These are phyloP conservation scores for Cyclostephanos tholiformis DNA, from an alignment of 108 stramenopile species.

Conservation along the genomic window DNA sequence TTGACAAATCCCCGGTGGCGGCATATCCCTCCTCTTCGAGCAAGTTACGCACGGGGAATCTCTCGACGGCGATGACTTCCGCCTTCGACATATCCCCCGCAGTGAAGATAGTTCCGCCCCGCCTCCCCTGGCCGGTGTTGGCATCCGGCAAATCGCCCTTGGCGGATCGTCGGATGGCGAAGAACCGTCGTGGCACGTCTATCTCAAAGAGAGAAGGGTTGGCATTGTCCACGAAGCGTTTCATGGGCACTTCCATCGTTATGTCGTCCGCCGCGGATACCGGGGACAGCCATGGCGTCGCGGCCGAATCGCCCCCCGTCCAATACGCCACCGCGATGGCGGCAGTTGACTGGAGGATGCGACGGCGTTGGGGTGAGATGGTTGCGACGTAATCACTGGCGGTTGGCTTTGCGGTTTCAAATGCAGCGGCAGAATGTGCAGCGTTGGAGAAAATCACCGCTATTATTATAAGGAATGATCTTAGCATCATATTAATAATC, in stretches of 20 bases:
- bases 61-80: constrained; percentile 83
- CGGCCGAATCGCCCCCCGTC: constrained; percentile 6
- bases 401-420: not conserved
- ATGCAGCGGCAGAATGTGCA: constrained; percentile 10
- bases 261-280: constrained; percentile 8
- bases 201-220: constrained; percentile 57
- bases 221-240: constrained; percentile 67
- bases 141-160: constrained; percentile 87
- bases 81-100: constrained; percentile 88
- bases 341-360: constrained; percentile 35
- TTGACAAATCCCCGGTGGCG: constrained; percentile 68
- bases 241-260: constrained; percentile 60
- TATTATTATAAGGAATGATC: constrained; percentile 9
- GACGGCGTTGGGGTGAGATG: constrained; percentile 27
- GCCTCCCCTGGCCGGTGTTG: constrained; percentile 78
- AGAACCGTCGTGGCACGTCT: constrained; percentile 67
- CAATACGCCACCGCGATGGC: constrained; percentile 20
- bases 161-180: constrained; percentile 67
- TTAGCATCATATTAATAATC: not conserved
- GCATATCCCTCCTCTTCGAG: constrained; percentile 85
- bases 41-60: constrained; percentile 66
- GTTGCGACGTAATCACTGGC: constrained; percentile 3
- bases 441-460: constrained; percentile 14
- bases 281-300: constrained; percentile 6
- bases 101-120: constrained; percentile 84